phyloP scores from a whole-genome alignment of 75 land plant genomes.

The Picea glauca region DNA sequence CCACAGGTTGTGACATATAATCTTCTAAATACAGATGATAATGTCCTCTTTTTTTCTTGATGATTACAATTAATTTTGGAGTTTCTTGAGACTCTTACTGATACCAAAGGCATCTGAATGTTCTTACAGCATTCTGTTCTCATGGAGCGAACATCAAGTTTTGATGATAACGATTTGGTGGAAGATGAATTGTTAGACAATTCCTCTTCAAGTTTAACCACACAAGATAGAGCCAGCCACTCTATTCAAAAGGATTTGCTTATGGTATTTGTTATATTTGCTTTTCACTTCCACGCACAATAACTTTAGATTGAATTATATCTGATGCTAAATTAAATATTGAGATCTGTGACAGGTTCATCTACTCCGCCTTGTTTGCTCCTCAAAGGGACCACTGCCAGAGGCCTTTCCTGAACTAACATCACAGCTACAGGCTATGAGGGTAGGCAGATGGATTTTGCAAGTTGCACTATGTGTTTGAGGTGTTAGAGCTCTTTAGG shows the following conservation, averaged over 20 bases:
- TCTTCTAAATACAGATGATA: too few relatives aligned
- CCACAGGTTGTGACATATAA: too few relatives aligned
- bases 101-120: neutral
- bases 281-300: neutral
- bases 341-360: conserved; percentile 51
- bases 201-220: conserved; percentile 2
- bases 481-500: neutral
- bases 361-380: conserved; percentile 87
- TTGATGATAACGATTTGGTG: conserved; percentile 19
- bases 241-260: conserved; percentile 53
- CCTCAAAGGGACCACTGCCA: conserved; percentile 61
- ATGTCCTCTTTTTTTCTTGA: neutral
- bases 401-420: conserved; percentile 58
- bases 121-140: conserved; percentile 14
- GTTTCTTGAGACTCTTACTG: neutral
- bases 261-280: conserved; percentile 36
- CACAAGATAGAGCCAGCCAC: conserved; percentile 21
- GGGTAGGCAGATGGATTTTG: conserved; percentile 39
- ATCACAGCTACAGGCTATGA: conserved; percentile 57
- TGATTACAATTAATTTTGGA: neutral
- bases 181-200: conserved; percentile 11
- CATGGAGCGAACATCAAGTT: conserved; percentile 2
- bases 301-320: conserved; percentile 7
- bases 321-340: conserved; percentile 2
- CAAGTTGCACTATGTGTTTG: neutral